Base-by-base conservation (phyloP, 148 eudicot species). In the Euryodendron excelsum region DNA sequence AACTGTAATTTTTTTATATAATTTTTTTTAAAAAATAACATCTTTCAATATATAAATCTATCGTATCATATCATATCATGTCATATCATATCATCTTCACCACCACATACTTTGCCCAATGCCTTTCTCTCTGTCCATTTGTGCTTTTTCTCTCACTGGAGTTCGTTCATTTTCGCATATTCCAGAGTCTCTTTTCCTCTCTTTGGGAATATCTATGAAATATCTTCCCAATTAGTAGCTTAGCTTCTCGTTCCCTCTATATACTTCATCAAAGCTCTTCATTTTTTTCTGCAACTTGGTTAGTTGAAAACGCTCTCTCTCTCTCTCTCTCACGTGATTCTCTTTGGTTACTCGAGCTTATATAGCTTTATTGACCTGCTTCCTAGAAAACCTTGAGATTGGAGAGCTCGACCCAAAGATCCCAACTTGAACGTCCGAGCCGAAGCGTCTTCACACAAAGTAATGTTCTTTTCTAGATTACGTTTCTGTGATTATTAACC, bases 121-220 rank as follows among this genome's bases (percentile, higher is more conserved):
- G 15, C 60, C 39, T 47, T 47, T 47, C 56, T 69, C n/a, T 27
- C 56, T 28, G 75, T 34, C 58, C 0, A 9, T 13, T n/a, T 27
- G 36, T 9, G 25, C 3, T 70, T 27, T 48, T 30, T 70, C 59
- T 2, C 63, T 3, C 63, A 0, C 61, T 72, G 1, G 17, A 17
- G 30, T 18, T 72, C 75, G 36, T 47, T 28, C 30, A 34, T 28
- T 23, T 70, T 28, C 15, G 74, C 41, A 71, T 71, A 47, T 71
- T 71, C 53, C 56, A 12, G 30, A 0, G 20, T 52, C 75, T n/a
- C 18, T 72, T 52, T 72, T 27, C 62, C 62, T 72, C 75, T 20
- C 63, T 52, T 72, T 53, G 18, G 59, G 15, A 70, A 47, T 33
- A 28, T 70, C 20, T 52, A 0, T 18, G 1, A 53, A 53, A 53